Evolutionary conservation across 2,329 filamentous ascomycete species (phyloP), one percentile per base, ranked within the genome.

Genomic region (Colletotrichum salicis): DNA sequence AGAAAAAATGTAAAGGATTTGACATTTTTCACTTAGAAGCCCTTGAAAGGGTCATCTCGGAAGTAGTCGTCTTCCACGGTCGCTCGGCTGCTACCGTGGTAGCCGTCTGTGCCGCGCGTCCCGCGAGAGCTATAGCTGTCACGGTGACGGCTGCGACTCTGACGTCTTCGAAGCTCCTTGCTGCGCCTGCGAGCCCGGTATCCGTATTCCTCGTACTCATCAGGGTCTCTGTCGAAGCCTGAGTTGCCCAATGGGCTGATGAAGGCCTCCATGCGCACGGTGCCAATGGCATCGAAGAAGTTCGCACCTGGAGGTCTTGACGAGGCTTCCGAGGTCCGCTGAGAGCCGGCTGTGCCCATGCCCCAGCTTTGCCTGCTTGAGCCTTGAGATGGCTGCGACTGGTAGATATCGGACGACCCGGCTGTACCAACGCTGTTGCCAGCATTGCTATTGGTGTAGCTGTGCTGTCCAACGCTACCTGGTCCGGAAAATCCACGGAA

Each of bases 241-340:
- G 83, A 83, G 72, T 86, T 84, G 1, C 88, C 84, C 12, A 91
- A 80, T 0, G 90, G 90, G 76, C 86, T 90, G 75, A 99, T 97
- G 80, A 98, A 99, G 0, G 96, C 96, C 81, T 98, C 96, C 96
- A 99, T 98, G 33, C 96, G 91, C 58, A 98, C 91, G 2, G 95
- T 98, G 1, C 95, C 95, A 70, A 97, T 92, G 1, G 93, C 93
- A 76, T 97, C 95, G 78, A 96, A 96, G 83, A 96, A 95, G 80
- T 91, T 90, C 69, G 83, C 84, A 4, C 80, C 76, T 22, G 41
- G 19, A 35, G 81, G 80, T 6, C 82, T 80, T 11, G 86, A 88
- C 1, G 87, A 90, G 3, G 87, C 86, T 72, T 90, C 88, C 0
- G 87, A 89, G 3, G 86, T 87, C n/a, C 87, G 84, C 71, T 86